Evolutionary conservation across 2,329 filamentous ascomycete species (phyloP), one percentile per base, ranked within the genome.

Genomic region (Elsinoe perseae): DNA sequence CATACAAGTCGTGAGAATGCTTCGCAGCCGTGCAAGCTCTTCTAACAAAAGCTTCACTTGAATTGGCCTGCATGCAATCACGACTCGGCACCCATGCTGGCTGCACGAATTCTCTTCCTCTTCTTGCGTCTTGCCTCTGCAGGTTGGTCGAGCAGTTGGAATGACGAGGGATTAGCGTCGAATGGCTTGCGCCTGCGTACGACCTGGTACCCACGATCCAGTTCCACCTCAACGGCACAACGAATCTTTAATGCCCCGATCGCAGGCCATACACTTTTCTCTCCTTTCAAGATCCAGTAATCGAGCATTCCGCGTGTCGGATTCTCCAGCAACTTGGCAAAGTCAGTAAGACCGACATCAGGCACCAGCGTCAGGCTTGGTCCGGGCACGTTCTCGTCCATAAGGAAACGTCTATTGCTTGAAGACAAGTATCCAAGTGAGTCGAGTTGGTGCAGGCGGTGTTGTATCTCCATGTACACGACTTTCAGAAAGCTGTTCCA

Each of bases 191-290:
- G 55, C 50, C 85, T 80, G 59, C 89, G 77, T 0, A 92, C 86
- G 57, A 86, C 75, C 69, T 95, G 87, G 69, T 95, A 96, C 0
- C 88, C 87, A 46, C 84, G 77, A 68, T 96, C 91, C 9, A 97
- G 76, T 67, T 95, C 90, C 56, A 90, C 85, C 70, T 97, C 92
- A 6, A 97, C 80, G 3, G 85, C 86, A 69, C 89, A 93, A 5
- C 92, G 77, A 5, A 95, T 84, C 63, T 86, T 85, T 59, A 97
- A 72, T 12, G 90, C 89, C 28, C 84, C 84, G 2, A 95, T 82
- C 1, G 89, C 88, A 0, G 91, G 92, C 91, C 92, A 97, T 0
- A 95, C 89, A 62, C 87, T 91, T 60, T 84, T 76, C 71, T 97
- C 92, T 1, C 92, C 92, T 56, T 86, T 80, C 28, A 84, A 70